phyloP scores from a whole-genome alignment of 495 filamentous ascomycete species.

The Hypoxylon rickii region DNA sequence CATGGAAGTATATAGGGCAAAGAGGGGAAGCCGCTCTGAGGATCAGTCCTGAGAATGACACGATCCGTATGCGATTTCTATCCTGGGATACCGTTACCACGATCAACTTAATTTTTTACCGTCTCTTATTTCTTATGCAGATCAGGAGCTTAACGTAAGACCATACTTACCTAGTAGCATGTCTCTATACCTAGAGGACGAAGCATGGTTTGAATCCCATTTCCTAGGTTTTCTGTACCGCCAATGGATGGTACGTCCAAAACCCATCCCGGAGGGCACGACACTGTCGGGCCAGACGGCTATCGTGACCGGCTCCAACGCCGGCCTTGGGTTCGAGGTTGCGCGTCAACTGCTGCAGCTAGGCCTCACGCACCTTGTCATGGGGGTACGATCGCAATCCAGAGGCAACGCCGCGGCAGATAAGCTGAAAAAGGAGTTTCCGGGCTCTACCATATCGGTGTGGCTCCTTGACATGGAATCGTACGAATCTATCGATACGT shows the following conservation, averaged over 20 bases:
- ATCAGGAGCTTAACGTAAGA: too few species aligned
- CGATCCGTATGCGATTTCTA: too few species aligned
- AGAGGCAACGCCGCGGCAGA: constrained; percentile 51
- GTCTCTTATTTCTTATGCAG: too few species aligned
- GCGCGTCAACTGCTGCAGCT: constrained; percentile 53
- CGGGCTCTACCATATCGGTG: constrained; percentile 44
- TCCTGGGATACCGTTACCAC: too few species aligned
- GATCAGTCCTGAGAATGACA: too few species aligned
- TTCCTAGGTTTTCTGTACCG: constrained; percentile 30
- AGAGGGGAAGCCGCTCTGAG: too few species aligned
- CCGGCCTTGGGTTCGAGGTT: constrained; percentile 59
- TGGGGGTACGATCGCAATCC: constrained; percentile 55
- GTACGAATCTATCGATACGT: constrained; percentile 50
- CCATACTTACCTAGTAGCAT: too few species aligned
- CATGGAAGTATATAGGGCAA: too few species aligned
- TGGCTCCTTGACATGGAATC: constrained; percentile 57
- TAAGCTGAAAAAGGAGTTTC: constrained; percentile 42
- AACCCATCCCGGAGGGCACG: constrained; percentile 27
- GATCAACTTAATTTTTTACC: too few species aligned
- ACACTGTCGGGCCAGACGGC: constrained; percentile 46
- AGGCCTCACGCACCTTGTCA: constrained; percentile 52
- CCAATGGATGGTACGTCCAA: constrained; percentile 31
- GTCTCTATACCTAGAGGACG: constrained; percentile 27
- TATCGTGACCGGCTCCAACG: constrained; percentile 60
- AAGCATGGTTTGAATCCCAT: constrained; percentile 20